Percentiles rank a stretch among this genome's conserved stretches.
Evolutionary conservation across 768 basidiomycete species (phyloP).

Genomic region (Naganishia antarctica): DNA sequence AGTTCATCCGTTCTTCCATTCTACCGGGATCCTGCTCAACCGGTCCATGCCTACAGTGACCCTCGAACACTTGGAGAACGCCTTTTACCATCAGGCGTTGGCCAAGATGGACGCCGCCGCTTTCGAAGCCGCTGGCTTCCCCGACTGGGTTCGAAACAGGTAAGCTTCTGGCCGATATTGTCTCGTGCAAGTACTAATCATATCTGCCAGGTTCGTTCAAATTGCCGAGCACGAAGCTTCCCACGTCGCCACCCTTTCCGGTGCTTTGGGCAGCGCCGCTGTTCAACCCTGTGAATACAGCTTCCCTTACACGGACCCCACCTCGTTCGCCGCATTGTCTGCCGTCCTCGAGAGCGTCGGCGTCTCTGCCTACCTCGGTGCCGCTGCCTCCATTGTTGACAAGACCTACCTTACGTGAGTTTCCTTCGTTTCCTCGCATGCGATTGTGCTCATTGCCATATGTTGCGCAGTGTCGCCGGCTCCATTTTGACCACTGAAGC

Average conservation of each 20-base stretch:
- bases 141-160: constrained; percentile 54
- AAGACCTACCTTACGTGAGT: constrained; percentile 49
- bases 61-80: constrained; percentile 49
- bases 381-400: constrained; percentile 53
- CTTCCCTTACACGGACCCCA: constrained; percentile 56
- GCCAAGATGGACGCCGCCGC: constrained; percentile 55
- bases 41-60: constrained; percentile 30
- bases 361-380: constrained; percentile 61
- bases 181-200: background rate
- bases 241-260: constrained; percentile 58
- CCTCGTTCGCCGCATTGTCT: constrained; percentile 56
- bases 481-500: constrained; percentile 62
- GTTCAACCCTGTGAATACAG: constrained; percentile 60
- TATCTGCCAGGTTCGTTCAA: constrained; percentile 50
- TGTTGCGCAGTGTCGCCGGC: constrained; percentile 51
- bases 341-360: constrained; percentile 58
- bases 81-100: constrained; percentile 45
- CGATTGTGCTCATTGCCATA: constrained; percentile 52
- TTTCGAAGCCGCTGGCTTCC: constrained; percentile 52
- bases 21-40: too few species aligned
- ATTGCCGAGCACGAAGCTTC: constrained; percentile 57
- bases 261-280: constrained; percentile 53
- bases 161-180: background rate
- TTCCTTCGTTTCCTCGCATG: background rate
- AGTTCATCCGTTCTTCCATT: too few species aligned